These are phyloP conservation scores for Crotalaria pallida DNA, from an alignment of 306 rosid genomes.

Conservation along the genomic window DNA sequence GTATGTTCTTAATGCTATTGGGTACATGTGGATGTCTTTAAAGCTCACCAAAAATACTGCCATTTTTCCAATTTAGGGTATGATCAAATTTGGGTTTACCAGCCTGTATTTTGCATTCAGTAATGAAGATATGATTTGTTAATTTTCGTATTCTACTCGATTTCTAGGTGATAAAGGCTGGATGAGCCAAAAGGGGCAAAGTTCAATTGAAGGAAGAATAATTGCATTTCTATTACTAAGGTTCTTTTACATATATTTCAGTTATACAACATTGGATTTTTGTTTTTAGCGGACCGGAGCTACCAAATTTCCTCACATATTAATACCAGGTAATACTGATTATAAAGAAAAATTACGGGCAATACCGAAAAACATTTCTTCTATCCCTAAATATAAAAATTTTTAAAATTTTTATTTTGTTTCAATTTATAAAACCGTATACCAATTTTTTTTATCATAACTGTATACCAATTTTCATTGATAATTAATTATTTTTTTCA, in stretches of 20 bases:
- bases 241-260: neutral
- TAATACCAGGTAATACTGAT: neutral
- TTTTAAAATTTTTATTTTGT: too few relatives aligned
- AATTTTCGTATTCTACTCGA: slow-evolving; percentile 18
- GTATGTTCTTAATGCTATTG: too few relatives aligned
- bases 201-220: slow-evolving; percentile 6
- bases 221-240: neutral
- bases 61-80: slow-evolving; percentile 15
- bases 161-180: slow-evolving; percentile 17
- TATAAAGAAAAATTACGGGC: too few relatives aligned
- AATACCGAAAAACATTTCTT: too few relatives aligned
- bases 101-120: slow-evolving; percentile 15
- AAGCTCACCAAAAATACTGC: slow-evolving; percentile 11
- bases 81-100: slow-evolving; percentile 29
- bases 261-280: too few relatives aligned
- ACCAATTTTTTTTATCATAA: too few relatives aligned
- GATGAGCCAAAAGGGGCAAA: slow-evolving; percentile 9
- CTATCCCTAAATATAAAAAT: too few relatives aligned
- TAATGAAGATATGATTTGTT: neutral
- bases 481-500: too few relatives aligned
- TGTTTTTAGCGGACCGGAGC: too few relatives aligned
- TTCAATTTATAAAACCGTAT: too few relatives aligned
- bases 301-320: neutral
- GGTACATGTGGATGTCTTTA: slow-evolving; percentile 1
- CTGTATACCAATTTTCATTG: too few relatives aligned